Evolutionary conservation across 148 eudicot species (phyloP), one percentile per base, ranked within the genome.

Genomic region (Spergularia marina): DNA sequence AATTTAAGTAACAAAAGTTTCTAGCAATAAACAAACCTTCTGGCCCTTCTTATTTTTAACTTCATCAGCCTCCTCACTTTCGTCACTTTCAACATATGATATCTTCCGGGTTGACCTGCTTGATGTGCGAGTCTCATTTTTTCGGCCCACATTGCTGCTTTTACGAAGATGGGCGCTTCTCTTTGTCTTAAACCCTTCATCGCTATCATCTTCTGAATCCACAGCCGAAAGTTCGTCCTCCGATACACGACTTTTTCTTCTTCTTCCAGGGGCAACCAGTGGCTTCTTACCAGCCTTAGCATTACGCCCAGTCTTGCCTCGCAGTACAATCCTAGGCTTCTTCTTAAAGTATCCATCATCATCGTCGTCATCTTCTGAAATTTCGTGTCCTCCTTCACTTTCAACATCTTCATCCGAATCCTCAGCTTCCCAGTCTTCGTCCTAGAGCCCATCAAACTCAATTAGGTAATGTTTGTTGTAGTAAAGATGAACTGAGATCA

Each of bases 81-180:
- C 99, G 67, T 92, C 98, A 83, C 98, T 92, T 81, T 96, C 99
- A 64, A 76, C 97, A 87, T 92, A 96, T 16, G 98, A 92, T 5
- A 95, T 88, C 87, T 89, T 95, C 72, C 93, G 88, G 61, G 80
- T 88, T 49, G 94, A 89, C 80, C 99, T 87, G 61, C 83, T 86
- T 53, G 99, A 95, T 53, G 96, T 81, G 62, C 97, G 88, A 16
- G 85, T 80, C 76, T 92, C 99, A 84, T 83, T 91, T 72, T 73
- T 79, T 75, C 83, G 87, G 53, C 87, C 82, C 59, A 79, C 70
- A 44, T 79, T 85, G 74, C 44, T 72, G 63, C 79, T 88, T 78
- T 83, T 86, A 68, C 84, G 81, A 7, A 21, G 70, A 81, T 82
- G 82, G 53, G 80, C 80, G 67, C 86, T 83, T 76, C 87, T 86